Evolutionary conservation across 331 rosid genomes (phyloP).

Genomic region (Malus hybrid): DNA sequence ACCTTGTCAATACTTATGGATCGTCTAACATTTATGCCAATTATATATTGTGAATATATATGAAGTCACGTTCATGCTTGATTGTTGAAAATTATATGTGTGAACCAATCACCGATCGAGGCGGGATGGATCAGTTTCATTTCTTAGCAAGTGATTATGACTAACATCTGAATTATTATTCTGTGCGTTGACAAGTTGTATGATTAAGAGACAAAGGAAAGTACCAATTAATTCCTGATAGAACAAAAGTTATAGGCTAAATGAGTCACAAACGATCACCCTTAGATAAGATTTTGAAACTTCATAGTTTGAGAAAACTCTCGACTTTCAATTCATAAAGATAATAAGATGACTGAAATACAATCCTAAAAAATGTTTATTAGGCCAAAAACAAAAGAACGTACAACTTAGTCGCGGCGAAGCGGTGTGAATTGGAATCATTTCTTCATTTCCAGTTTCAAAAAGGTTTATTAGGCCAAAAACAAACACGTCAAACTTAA

Average conservation of each 20-base stretch:
- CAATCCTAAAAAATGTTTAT: not conserved
- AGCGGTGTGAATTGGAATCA: not conserved
- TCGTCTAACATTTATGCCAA: not conserved
- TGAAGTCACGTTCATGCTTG: not conserved
- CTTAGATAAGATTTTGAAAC: not conserved
- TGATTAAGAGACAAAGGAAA: not conserved
- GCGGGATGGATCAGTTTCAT: not conserved
- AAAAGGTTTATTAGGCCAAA: not conserved
- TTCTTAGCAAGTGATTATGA: not conserved
- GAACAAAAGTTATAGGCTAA: not conserved
- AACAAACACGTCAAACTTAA: not conserved
- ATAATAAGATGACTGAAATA: no score
- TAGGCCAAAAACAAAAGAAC: no score
- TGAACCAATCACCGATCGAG: not conserved
- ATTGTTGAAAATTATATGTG: not conserved
- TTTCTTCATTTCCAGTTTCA: not conserved
- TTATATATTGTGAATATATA: not conserved
- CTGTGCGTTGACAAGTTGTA: not conserved
- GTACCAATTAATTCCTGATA: not conserved
- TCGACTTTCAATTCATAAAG: not conserved
- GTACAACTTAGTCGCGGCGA: not conserved
- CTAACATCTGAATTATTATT: constrained; percentile 3
- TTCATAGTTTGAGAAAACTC: not conserved
- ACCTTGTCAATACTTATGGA: not conserved
- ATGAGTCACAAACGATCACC: not conserved